Conservation (phyloP, 306 rosid genomes). For the Gynostemma pentaphyllum region DNA sequence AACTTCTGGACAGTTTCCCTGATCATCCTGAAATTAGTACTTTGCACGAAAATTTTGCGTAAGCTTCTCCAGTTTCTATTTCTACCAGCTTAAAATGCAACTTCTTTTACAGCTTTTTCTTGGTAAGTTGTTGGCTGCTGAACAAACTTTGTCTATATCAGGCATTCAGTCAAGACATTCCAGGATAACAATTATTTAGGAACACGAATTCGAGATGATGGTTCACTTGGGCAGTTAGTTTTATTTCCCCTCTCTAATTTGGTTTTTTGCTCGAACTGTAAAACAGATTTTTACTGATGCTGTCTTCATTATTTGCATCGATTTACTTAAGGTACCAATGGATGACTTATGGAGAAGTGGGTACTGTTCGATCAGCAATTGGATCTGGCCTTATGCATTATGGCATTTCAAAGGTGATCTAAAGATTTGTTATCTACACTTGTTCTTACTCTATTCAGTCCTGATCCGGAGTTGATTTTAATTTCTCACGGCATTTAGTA, state of each 20-base stretch:
- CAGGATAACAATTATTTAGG: constrained; percentile 80
- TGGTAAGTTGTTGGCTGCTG: too few relatives aligned
- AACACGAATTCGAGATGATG: constrained; percentile 72
- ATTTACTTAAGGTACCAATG: constrained; percentile 57
- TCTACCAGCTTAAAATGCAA: too few relatives aligned
- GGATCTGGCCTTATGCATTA: constrained; percentile 73
- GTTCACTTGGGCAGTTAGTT: constrained; percentile 85
- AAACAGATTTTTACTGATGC: too few relatives aligned
- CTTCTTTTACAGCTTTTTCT: too few relatives aligned
- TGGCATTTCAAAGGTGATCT: constrained; percentile 61
- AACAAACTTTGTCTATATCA: neutral
- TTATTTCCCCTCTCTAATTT: neutral
- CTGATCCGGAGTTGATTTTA: too few relatives aligned
- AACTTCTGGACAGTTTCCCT: constrained; percentile 58
- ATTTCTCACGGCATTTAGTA: too few relatives aligned
- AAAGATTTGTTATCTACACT: too few relatives aligned
- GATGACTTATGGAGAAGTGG: constrained; percentile 92
- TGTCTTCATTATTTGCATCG: too few relatives aligned
- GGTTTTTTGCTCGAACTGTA: constrained; percentile 6
- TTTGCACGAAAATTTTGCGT: constrained; percentile 83
- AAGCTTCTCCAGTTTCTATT: constrained; percentile 25
- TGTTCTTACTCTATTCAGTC: too few relatives aligned
- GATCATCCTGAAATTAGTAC: constrained; percentile 71
- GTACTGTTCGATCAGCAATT: constrained; percentile 65
- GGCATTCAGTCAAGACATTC: constrained; percentile 62